Conservation (phyloP, 1,284 basidiomycete genomes). For the Microstroma glucosiphilum region DNA sequence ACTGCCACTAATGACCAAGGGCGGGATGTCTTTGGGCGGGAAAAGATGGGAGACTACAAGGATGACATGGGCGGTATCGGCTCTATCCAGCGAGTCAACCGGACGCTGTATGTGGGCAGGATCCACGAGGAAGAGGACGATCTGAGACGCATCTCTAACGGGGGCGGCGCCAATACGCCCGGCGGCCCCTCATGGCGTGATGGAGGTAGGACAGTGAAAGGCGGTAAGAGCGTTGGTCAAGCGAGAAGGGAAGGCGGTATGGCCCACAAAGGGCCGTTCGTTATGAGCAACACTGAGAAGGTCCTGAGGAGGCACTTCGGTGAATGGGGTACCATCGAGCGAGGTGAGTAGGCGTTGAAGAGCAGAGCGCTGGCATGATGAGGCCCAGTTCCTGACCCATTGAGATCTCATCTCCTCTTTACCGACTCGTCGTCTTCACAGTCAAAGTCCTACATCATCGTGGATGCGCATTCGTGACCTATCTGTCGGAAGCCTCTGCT, state of each 20-base stretch:
- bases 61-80: slow-evolving; percentile 99
- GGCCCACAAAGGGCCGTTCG: background rate
- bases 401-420: slow-evolving; percentile 12
- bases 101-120: slow-evolving; percentile 88
- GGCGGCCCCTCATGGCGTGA: slow-evolving; percentile 24
- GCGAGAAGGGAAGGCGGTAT: slow-evolving; percentile 10
- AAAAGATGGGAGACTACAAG: slow-evolving; percentile 93
- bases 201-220: slow-evolving; percentile 32
- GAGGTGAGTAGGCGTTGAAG: slow-evolving; percentile 4
- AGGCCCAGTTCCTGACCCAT: background rate
- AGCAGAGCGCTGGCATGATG: background rate
- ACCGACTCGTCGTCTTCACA: slow-evolving; percentile 37
- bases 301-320: background rate
- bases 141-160: background rate
- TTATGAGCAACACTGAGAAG: background rate
- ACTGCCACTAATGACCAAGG: slow-evolving; percentile 76
- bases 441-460: slow-evolving; percentile 89
- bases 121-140: slow-evolving; percentile 55
- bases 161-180: background rate
- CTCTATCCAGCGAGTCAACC: slow-evolving; percentile 84
- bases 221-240: slow-evolving; percentile 26
- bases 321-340: background rate
- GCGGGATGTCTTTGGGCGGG: slow-evolving; percentile 91
- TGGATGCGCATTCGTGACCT: slow-evolving; percentile 94
- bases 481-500: slow-evolving; percentile 72